These are phyloP conservation scores for Metschnikowia gruessii DNA, from an alignment of 805 yeast species.

Conservation along the genomic window DNA sequence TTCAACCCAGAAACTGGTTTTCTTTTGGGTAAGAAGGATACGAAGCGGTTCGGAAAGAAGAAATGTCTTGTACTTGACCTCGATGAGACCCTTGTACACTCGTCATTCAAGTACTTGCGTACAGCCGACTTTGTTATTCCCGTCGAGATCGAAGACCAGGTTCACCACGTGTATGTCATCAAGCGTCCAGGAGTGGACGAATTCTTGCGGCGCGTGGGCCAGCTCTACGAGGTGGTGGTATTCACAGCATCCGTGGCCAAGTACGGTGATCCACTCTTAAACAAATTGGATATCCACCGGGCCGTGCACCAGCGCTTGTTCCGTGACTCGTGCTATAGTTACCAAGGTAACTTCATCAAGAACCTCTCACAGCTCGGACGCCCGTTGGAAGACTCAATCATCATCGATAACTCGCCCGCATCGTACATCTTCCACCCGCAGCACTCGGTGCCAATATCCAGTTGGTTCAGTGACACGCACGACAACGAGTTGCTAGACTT, in stretches of 20 bases:
- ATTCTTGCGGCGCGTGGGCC: slow-evolving; percentile 77
- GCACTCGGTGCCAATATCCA: slow-evolving; percentile 94
- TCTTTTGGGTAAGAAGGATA: slow-evolving; percentile 56
- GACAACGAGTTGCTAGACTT: slow-evolving; percentile 93
- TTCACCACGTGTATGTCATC: slow-evolving; percentile 92
- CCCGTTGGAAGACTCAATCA: slow-evolving; percentile 79
- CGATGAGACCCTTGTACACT: slow-evolving; percentile 95
- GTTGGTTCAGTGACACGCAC: slow-evolving; percentile 98
- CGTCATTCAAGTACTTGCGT: slow-evolving; percentile 86
- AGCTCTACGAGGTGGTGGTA: slow-evolving; percentile 89
- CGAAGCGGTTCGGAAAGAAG: slow-evolving; percentile 49
- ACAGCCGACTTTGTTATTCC: slow-evolving; percentile 97
- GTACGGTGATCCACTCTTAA: slow-evolving; percentile 93
- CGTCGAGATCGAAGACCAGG: slow-evolving; percentile 89
- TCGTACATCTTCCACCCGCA: slow-evolving; percentile 98
- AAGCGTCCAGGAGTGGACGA: slow-evolving; percentile 98
- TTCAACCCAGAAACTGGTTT: slow-evolving; percentile 60
- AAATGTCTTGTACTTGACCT: slow-evolving; percentile 89
- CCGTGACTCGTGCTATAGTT: slow-evolving; percentile 90
- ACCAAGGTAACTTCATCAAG: slow-evolving; percentile 93
- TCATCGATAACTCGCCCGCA: slow-evolving; percentile 96
- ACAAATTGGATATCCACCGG: slow-evolving; percentile 74
- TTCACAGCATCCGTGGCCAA: slow-evolving; percentile 95
- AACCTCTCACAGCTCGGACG: slow-evolving; percentile 93
- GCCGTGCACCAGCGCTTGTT: slow-evolving; percentile 87